Base-by-base conservation (phyloP, 257 asterid species). In the Apocynum venetum region DNA sequence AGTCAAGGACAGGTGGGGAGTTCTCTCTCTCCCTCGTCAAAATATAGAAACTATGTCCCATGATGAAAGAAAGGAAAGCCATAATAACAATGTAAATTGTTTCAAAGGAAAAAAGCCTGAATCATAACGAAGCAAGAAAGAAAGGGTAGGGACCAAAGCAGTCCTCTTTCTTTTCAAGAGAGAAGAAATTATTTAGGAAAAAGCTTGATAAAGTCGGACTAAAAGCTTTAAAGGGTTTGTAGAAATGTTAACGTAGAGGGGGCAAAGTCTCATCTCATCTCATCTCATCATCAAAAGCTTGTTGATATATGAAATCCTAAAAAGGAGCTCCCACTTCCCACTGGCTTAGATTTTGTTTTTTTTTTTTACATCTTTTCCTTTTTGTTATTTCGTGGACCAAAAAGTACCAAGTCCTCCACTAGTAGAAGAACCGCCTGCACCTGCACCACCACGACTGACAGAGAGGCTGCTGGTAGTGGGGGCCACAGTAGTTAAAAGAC, bases 241-340 rank as follows among this genome's bases (percentile, higher is more conserved):
- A 7, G 64, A 57, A 57, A 56, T 17, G 35, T 17, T 20, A 57
- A 57, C 4, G 49, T 46, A 55, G n/a, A n/a, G 35, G 20, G 31
- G 17, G 61, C 17, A 25, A 56, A 19, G 9, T 17, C 25, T 56
- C 61, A 56, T 19, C 35, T 20, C 35, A 70, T 17, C 25, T 56
- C 61, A 56, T 19, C 35, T 20, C 35, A 70, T 19, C 8, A 70
- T 87, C 90, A 90, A 85, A 87, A 79, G 88, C 3, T 19, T 57
- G 82, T 83, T 74, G 81, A 86, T 80, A 83, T 78, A 82, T 78
- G 78, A 83, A 83, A 82, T 88, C 88, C 89, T 88, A 79, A 91
- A 91, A 91, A 92, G 97, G 38, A 89, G 94, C 80, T 89, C 94
- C 96, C 92, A 92, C 93, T 90, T 41, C 36, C 72, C 52, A 83